phyloP scores from a whole-genome alignment of 2,329 filamentous ascomycete genomes.

The Calonectria hawksworthii region DNA sequence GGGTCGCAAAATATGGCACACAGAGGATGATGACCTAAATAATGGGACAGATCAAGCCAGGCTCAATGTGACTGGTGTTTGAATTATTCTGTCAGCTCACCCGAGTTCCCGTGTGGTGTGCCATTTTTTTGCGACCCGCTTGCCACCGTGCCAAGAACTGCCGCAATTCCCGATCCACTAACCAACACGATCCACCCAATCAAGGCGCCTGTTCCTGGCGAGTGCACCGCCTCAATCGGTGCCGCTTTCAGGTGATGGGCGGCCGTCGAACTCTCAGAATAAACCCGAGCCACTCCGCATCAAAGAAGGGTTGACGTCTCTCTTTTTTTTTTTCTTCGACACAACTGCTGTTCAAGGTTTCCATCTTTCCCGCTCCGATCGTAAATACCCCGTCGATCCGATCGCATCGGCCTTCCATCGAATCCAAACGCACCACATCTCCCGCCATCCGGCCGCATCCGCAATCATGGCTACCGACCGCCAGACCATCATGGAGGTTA shows the following conservation, averaged over 20 bases:
- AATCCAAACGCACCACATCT: neutral
- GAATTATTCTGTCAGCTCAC: no score
- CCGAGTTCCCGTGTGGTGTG: no score
- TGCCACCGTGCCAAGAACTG: neutral
- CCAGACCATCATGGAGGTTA: constrained; percentile 76
- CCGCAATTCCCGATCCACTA: neutral
- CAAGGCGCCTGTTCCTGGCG: neutral
- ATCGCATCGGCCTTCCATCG: neutral
- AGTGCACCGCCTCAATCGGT: constrained; percentile 41
- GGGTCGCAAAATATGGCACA: no score
- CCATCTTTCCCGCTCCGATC: neutral
- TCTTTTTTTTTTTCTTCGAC: neutral
- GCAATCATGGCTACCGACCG: constrained; percentile 64
- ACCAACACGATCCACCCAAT: neutral
- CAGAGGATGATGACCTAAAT: no score
- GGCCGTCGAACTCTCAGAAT: neutral
- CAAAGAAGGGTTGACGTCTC: neutral
- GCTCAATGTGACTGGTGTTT: no score
- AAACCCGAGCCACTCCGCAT: constrained; percentile 3
- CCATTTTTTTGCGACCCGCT: no score
- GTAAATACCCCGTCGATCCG: neutral
- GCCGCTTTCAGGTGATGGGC: constrained; percentile 25
- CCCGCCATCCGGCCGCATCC: neutral
- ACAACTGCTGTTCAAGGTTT: constrained; percentile 9
- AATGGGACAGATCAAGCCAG: no score